Evolutionary conservation across 495 filamentous ascomycete species (phyloP).

Genomic region (Penicillium nucicola): DNA sequence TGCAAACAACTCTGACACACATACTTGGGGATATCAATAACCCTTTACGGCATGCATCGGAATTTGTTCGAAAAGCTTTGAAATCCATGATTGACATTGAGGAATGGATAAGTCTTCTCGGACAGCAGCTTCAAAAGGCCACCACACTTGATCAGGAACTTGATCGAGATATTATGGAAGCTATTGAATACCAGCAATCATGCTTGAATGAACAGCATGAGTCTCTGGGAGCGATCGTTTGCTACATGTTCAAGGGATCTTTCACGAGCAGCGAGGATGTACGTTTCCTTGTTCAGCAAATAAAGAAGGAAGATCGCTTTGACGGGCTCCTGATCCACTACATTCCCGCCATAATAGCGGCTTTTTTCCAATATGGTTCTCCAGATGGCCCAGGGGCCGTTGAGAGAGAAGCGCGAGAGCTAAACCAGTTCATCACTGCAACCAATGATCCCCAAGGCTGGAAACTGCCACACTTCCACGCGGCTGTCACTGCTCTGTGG

Average conservation of each 20-base stretch:
- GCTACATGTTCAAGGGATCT: slow-evolving; percentile 70
- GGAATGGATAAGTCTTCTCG: slow-evolving; percentile 64
- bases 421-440: slow-evolving; percentile 65
- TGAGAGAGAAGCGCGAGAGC: slow-evolving; percentile 60
- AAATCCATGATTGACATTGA: slow-evolving; percentile 69
- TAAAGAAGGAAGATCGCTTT: slow-evolving; percentile 69
- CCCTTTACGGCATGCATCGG: slow-evolving; percentile 41
- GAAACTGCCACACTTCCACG: slow-evolving; percentile 69
- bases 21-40: slow-evolving; percentile 47
- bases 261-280: slow-evolving; percentile 71
- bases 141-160: slow-evolving; percentile 62
- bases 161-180: slow-evolving; percentile 60
- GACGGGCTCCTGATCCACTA: slow-evolving; percentile 73
- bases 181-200: slow-evolving; percentile 65
- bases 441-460: slow-evolving; percentile 63
- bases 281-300: slow-evolving; percentile 56
- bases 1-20: slow-evolving; percentile 37
- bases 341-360: slow-evolving; percentile 70
- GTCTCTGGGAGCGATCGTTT: slow-evolving; percentile 71
- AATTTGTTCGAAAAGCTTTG: slow-evolving; percentile 67
- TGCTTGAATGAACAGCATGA: slow-evolving; percentile 86
- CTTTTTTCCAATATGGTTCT: slow-evolving; percentile 71
- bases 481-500: slow-evolving; percentile 76
- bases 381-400: slow-evolving; percentile 54
- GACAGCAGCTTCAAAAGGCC: slow-evolving; percentile 67